phyloP scores from a whole-genome alignment of 2,329 filamentous ascomycete species.

The Pseudomassariella vexata region DNA sequence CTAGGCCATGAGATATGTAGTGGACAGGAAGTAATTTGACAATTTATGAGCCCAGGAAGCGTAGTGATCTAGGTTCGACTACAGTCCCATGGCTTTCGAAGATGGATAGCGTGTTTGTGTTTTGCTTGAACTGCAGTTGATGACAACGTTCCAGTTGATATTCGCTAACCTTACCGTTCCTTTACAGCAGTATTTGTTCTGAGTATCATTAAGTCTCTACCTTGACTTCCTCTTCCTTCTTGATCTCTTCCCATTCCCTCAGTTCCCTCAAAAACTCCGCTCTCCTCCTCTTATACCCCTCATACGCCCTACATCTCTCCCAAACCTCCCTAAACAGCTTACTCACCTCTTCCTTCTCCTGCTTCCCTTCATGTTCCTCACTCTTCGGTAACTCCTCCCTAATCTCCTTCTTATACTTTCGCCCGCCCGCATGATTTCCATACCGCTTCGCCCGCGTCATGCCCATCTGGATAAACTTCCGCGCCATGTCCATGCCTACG shows the following conservation, averaged over 20 bases:
- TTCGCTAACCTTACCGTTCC: too few relatives aligned
- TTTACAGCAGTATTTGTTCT: too few relatives aligned
- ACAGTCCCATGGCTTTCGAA: too few relatives aligned
- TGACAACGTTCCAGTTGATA: too few relatives aligned
- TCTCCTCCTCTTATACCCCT: constrained; percentile 38
- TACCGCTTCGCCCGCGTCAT: constrained; percentile 57
- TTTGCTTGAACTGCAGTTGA: too few relatives aligned
- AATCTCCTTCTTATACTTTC: constrained; percentile 44
- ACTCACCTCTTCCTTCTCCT: constrained; percentile 45
- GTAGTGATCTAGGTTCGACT: too few relatives aligned
- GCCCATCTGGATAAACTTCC: constrained; percentile 62
- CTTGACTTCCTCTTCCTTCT: background rate
- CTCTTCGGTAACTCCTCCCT: constrained; percentile 37
- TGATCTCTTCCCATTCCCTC: constrained; percentile 7
- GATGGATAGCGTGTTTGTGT: too few relatives aligned
- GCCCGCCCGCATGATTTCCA: constrained; percentile 48
- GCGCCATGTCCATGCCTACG: constrained; percentile 58
- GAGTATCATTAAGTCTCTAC: too few relatives aligned
- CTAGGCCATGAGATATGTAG: too few relatives aligned
- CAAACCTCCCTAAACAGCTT: constrained; percentile 42
- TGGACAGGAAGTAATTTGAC: too few relatives aligned
- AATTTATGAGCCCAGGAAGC: too few relatives aligned
- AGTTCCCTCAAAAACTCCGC: constrained; percentile 40
- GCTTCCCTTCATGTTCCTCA: constrained; percentile 34
- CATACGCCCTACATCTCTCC: constrained; percentile 37